Evolutionary conservation across 768 basidiomycete species (phyloP).

Genomic region (Phanerochaete sordida): DNA sequence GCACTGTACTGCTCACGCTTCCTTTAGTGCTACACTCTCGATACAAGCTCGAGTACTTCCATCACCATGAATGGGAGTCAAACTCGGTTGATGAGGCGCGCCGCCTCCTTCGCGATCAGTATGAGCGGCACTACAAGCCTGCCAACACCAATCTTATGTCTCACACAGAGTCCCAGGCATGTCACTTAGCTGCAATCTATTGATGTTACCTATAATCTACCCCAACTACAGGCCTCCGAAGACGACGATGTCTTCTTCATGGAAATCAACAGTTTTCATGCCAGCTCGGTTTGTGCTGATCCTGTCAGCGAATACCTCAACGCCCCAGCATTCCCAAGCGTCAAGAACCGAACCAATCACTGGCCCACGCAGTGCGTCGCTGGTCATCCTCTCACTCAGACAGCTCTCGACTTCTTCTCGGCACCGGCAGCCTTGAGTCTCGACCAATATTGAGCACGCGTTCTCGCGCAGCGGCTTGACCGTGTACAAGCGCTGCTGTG

Average conservation of each 20-base stretch:
- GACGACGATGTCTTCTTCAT: background rate
- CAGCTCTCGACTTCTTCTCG: constrained; percentile 10
- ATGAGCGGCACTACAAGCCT: constrained; percentile 6
- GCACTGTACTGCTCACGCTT: background rate
- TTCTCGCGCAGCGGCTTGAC: constrained; percentile 27
- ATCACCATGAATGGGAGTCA: constrained; percentile 11
- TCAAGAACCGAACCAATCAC: background rate
- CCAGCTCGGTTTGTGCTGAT: background rate
- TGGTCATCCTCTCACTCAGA: background rate
- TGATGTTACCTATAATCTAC: too few relatives aligned
- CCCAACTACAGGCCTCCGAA: too few relatives aligned
- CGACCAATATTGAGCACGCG: constrained; percentile 27
- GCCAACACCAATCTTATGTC: background rate
- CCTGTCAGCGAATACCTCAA: background rate
- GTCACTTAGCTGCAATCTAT: too few relatives aligned
- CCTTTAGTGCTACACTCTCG: constrained; percentile 19
- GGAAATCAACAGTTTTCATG: background rate
- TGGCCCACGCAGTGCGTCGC: background rate
- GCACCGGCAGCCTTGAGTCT: constrained; percentile 24
- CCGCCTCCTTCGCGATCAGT: background rate
- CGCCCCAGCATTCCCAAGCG: background rate
- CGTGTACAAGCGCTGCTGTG: constrained; percentile 11
- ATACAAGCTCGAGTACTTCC: constrained; percentile 21
- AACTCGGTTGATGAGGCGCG: constrained; percentile 20
- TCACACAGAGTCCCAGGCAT: background rate